Conservation (phyloP, 2,329 filamentous ascomycete species). For the Calonectria pseudoturangicola region DNA sequence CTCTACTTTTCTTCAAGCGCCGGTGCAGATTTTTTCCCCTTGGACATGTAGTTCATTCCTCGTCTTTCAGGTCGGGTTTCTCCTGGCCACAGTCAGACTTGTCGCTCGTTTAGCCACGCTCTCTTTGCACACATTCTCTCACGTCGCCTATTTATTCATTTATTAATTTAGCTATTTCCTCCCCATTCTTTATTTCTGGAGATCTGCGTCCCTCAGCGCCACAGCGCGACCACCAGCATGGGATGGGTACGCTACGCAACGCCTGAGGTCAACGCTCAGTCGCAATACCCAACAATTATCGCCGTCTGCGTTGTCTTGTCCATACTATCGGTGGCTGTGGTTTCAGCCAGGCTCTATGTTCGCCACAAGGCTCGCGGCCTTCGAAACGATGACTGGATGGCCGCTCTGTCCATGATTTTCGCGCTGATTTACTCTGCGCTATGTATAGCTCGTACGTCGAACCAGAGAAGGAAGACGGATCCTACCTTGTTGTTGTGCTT, state of each 20-base stretch:
- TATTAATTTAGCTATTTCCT: slow-evolving; percentile 1
- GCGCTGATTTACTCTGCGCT: slow-evolving; percentile 69
- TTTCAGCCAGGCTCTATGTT: slow-evolving; percentile 65
- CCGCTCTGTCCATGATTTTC: slow-evolving; percentile 64
- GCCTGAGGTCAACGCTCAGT: slow-evolving; percentile 66
- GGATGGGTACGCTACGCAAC: slow-evolving; percentile 71
- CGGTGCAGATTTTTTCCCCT: slow-evolving; percentile 11
- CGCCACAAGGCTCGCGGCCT: slow-evolving; percentile 65
- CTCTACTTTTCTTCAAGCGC: neutral
- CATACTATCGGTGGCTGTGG: slow-evolving; percentile 63
- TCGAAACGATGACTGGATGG: slow-evolving; percentile 68
- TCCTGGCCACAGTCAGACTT: slow-evolving; percentile 26
- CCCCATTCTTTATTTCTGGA: neutral
- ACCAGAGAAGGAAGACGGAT: neutral
- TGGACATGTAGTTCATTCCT: slow-evolving; percentile 25
- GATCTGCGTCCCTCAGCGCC: slow-evolving; percentile 11
- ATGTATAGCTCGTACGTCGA: slow-evolving; percentile 68
- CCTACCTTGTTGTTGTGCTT: no score
- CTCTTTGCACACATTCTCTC: neutral
- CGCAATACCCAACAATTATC: slow-evolving; percentile 69
- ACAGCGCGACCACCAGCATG: slow-evolving; percentile 58
- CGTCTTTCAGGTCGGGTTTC: slow-evolving; percentile 7
- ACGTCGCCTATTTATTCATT: neutral
- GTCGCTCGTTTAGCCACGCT: slow-evolving; percentile 8
- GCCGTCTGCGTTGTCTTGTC: slow-evolving; percentile 68